Conservation (phyloP, 2,329 filamentous ascomycete species). For the Cladophialophora yegresii region DNA sequence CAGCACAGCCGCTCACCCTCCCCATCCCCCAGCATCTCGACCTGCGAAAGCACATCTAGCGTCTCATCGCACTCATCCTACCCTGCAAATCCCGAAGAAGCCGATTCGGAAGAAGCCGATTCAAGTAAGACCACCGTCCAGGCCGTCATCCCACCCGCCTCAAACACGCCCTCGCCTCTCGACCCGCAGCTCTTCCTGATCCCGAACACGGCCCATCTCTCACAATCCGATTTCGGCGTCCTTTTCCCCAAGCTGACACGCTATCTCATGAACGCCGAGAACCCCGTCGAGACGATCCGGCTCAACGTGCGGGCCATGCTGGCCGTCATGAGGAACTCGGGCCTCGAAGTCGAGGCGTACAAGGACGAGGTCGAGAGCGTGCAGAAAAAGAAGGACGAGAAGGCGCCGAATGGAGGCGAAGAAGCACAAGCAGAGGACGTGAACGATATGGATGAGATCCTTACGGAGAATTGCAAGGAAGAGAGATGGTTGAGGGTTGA, state of each 20-base stretch:
- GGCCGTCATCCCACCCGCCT: conserved; percentile 1
- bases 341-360: conserved; percentile 23
- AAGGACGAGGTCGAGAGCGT: neutral
- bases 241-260: conserved; percentile 70
- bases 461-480: conserved; percentile 21
- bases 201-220: conserved; percentile 72
- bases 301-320: conserved; percentile 41
- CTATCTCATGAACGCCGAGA: conserved; percentile 51
- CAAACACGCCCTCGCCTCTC: conserved; percentile 36
- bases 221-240: conserved; percentile 79
- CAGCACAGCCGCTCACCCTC: conserved; percentile 21
- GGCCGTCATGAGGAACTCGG: conserved; percentile 32
- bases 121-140: neutral
- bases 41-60: conserved; percentile 5
- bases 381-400: neutral
- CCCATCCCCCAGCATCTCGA: conserved; percentile 14
- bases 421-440: conserved; percentile 8
- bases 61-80: neutral
- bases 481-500: conserved; percentile 24
- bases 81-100: neutral
- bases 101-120: neutral
- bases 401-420: neutral
- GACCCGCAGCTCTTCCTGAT: conserved; percentile 73
- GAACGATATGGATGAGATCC: conserved; percentile 13
- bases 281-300: conserved; percentile 39